These are phyloP conservation scores for Verticillium klebahnii DNA, from an alignment of 2,329 filamentous ascomycete genomes.

Conservation along the genomic window DNA sequence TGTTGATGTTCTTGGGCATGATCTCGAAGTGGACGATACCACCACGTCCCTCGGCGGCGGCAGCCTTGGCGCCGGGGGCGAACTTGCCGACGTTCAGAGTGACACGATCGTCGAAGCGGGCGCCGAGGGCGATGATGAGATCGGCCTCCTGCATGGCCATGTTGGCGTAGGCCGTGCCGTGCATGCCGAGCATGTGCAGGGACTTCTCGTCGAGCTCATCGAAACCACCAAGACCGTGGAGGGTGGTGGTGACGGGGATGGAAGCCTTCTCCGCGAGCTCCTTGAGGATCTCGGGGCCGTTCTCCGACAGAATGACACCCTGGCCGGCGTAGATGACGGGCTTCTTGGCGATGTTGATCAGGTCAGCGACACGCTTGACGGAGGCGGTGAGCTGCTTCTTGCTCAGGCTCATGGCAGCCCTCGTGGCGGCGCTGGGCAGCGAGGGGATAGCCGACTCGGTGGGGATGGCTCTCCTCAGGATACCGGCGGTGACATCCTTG, in stretches of 20 bases:
- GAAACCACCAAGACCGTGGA: conserved; percentile 87
- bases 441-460: conserved; percentile 67
- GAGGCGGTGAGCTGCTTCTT: conserved; percentile 68
- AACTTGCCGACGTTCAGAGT: conserved; percentile 80
- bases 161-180: conserved; percentile 95
- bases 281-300: conserved; percentile 75
- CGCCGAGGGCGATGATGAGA: conserved; percentile 89
- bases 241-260: conserved; percentile 92
- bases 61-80: conserved; percentile 79
- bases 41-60: conserved; percentile 78
- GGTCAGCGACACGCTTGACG: conserved; percentile 70
- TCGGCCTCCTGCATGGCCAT: conserved; percentile 97
- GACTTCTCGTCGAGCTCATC: conserved; percentile 93
- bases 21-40: conserved; percentile 98
- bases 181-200: conserved; percentile 98
- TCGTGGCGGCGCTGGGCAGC: conserved; percentile 80
- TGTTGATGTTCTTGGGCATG: conserved; percentile 99
- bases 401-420: conserved; percentile 70
- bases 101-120: conserved; percentile 94
- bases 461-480: conserved; percentile 80
- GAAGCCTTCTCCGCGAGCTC: conserved; percentile 84
- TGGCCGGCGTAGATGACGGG: conserved; percentile 94
- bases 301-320: conserved; percentile 74
- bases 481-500: conserved; percentile 89
- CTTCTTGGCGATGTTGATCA: conserved; percentile 88